Evolutionary conservation across 106 monocot species (phyloP).

Genomic region (Dendrobium chrysotoxum): DNA sequence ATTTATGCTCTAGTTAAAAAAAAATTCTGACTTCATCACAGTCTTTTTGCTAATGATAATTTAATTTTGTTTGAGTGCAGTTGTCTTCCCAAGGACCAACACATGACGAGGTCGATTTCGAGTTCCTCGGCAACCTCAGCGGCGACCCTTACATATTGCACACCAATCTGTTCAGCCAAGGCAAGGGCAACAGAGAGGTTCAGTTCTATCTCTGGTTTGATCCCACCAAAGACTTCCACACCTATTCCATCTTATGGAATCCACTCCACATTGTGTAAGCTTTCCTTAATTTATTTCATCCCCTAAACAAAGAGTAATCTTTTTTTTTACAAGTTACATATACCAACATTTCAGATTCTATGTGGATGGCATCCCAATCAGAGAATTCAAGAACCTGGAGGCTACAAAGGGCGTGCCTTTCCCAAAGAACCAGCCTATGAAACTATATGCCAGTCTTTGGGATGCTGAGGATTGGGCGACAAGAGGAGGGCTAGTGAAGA

Average conservation of each 20-base stretch:
- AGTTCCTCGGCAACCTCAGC: constrained; percentile 18
- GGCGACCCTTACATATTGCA: constrained; percentile 17
- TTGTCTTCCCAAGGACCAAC: constrained; percentile 13
- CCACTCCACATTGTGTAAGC: constrained; percentile 9
- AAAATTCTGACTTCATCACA: too few species aligned
- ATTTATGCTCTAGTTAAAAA: too few species aligned
- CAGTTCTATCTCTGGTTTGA: constrained; percentile 24
- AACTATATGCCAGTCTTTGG: constrained; percentile 27
- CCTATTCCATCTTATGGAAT: constrained; percentile 21
- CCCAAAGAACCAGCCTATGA: constrained; percentile 20
- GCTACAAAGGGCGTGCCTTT: constrained; percentile 6
- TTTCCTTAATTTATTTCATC: not conserved
- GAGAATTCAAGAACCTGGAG: constrained; percentile 23
- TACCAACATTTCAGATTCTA: constrained; percentile 4
- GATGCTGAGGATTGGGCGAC: constrained; percentile 35
- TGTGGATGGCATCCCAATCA: constrained; percentile 18
- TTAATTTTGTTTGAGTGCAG: not conserved
- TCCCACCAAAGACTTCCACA: constrained; percentile 20
- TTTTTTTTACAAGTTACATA: not conserved
- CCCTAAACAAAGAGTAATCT: not conserved
- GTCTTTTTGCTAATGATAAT: not conserved
- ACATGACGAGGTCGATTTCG: constrained; percentile 21
- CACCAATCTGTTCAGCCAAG: constrained; percentile 15
- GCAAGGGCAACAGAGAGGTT: constrained; percentile 16
- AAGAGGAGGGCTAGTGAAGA: constrained; percentile 22